These are phyloP conservation scores for Eucalyptus caleyi DNA, from an alignment of 345 rosid genomes.

Conservation along the genomic window DNA sequence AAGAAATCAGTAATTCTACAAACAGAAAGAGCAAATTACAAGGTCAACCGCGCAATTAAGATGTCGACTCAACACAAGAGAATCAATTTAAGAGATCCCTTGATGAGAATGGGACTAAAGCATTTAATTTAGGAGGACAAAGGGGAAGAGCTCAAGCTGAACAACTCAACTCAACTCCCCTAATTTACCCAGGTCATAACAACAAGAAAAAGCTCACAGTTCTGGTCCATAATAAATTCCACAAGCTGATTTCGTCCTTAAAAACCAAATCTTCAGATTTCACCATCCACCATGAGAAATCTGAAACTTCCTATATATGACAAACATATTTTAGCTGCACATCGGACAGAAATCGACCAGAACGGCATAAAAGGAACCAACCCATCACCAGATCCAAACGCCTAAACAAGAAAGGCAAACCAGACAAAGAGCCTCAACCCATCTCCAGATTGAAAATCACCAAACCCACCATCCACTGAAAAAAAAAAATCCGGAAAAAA, in stretches of 20 bases:
- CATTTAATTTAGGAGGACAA: background rate
- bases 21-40: background rate
- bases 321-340: background rate
- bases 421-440: background rate
- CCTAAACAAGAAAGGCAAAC: background rate
- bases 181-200: background rate
- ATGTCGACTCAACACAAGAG: background rate
- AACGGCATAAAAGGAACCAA: background rate
- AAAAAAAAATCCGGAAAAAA: background rate
- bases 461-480: background rate
- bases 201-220: background rate
- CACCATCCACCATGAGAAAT: background rate
- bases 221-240: background rate
- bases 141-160: background rate
- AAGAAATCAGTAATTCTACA: background rate
- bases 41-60: background rate
- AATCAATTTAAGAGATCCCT: background rate
- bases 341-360: background rate
- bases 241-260: background rate
- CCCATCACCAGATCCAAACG: background rate
- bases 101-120: background rate
- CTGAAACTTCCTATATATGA: background rate
- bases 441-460: background rate
- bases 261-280: background rate
- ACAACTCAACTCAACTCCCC: background rate